Conservation (phyloP, 305 asterid species). For the Coffea humblotiana region DNA sequence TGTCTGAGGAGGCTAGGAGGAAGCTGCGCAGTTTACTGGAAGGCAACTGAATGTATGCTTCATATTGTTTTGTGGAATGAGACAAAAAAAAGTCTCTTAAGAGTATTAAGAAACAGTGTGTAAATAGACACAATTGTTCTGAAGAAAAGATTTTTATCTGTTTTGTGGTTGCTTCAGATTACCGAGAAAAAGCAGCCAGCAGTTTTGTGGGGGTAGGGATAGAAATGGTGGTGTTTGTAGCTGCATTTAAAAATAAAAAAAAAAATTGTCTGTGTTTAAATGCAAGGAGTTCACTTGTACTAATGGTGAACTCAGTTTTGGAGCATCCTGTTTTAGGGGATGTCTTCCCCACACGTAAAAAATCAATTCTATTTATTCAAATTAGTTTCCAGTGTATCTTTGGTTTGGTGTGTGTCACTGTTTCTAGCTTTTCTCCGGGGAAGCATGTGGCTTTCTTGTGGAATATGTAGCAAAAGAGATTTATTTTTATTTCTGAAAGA, state of each 20-base stretch:
- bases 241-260: background rate
- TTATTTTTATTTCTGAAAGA: background rate
- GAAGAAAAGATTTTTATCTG: constrained; percentile 11
- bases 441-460: background rate
- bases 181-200: constrained; percentile 34
- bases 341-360: background rate
- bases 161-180: constrained; percentile 38
- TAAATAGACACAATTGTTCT: constrained; percentile 10
- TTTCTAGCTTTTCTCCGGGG: background rate
- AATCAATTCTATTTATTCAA: background rate
- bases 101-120: background rate
- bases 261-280: background rate
- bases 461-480: background rate
- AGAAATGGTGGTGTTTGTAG: constrained; percentile 3
- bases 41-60: constrained; percentile 40
- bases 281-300: background rate
- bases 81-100: no score
- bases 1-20: constrained; percentile 43
- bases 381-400: background rate
- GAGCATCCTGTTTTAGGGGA: background rate
- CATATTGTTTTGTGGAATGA: background rate
- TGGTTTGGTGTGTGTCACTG: background rate
- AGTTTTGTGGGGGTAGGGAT: constrained; percentile 26
- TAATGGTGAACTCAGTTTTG: background rate
- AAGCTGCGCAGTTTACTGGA: constrained; percentile 53